A percentile compares a stretch with the other conserved stretches of the same genome.
Evolutionary conservation across 1,139 yeast genomes (phyloP).

Genomic region (Debaryomyces singareniensis): DNA sequence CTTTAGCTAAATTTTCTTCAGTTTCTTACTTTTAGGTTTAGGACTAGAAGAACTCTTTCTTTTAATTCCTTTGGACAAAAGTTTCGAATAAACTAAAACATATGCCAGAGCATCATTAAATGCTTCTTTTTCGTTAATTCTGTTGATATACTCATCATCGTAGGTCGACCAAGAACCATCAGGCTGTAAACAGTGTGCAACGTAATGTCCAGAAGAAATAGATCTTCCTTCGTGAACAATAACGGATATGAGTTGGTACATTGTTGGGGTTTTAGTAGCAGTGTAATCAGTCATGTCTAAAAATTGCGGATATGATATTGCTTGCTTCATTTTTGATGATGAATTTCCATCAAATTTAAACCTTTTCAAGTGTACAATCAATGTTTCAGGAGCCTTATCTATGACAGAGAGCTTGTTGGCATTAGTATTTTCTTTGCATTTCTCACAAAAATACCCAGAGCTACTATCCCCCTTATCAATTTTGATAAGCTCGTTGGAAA

Average conservation of each 20-base stretch:
- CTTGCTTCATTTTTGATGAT: constrained; percentile 82
- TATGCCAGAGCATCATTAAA: constrained; percentile 84
- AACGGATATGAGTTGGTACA: constrained; percentile 75
- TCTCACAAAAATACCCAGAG: constrained; percentile 78
- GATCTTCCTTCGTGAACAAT: constrained; percentile 94
- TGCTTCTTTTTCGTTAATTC: constrained; percentile 66
- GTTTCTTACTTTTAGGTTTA: too few species aligned
- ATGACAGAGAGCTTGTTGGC: constrained; percentile 75
- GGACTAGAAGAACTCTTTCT: constrained; percentile 4
- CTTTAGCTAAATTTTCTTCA: too few species aligned
- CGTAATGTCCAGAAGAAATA: constrained; percentile 87
- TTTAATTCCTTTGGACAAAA: constrained; percentile 35
- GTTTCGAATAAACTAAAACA: constrained; percentile 73
- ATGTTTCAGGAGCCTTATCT: constrained; percentile 79
- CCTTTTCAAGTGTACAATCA: constrained; percentile 80
- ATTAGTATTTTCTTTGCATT: constrained; percentile 68
- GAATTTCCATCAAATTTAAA: constrained; percentile 76
- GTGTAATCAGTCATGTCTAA: constrained; percentile 69
- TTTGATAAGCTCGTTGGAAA: constrained; percentile 70
- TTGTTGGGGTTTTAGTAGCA: constrained; percentile 38
- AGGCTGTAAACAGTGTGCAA: constrained; percentile 87
- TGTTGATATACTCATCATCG: constrained; percentile 85
- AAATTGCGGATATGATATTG: constrained; percentile 71
- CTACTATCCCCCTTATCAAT: constrained; percentile 55
- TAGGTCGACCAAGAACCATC: constrained; percentile 89